Evolutionary conservation across 2,329 filamentous ascomycete species (phyloP).

Genomic region (Colletotrichum scovillei): DNA sequence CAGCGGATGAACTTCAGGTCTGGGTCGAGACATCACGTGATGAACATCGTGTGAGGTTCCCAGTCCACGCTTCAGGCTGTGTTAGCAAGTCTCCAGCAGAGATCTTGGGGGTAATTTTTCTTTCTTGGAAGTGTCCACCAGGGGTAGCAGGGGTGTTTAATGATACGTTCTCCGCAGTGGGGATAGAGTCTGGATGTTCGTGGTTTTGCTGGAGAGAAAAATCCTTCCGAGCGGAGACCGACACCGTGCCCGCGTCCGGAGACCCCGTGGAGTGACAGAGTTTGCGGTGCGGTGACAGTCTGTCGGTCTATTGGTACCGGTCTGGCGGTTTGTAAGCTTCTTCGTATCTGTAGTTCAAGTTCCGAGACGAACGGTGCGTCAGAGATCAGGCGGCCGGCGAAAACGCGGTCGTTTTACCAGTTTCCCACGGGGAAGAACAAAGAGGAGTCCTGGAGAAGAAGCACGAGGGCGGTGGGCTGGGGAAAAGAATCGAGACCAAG

Average conservation of each 20-base stretch:
- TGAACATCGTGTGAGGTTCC: constrained; percentile 9
- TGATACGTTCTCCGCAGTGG: constrained; percentile 28
- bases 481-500: constrained; percentile 15
- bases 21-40: constrained; percentile 25
- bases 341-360: neutral
- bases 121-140: neutral
- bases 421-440: constrained; percentile 35
- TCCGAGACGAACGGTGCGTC: constrained; percentile 10
- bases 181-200: constrained; percentile 3
- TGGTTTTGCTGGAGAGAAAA: neutral
- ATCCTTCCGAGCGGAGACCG: constrained; percentile 22
- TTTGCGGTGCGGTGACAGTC: neutral
- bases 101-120: neutral
- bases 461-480: constrained; percentile 2
- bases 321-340: constrained; percentile 7
- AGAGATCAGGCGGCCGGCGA: constrained; percentile 24
- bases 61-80: neutral
- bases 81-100: neutral
- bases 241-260: constrained; percentile 9
- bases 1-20: constrained; percentile 4
- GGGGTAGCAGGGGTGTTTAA: constrained; percentile 11
- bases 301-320: neutral
- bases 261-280: constrained; percentile 26
- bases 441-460: constrained; percentile 14
- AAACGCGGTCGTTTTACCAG: constrained; percentile 26